Percentiles rank a stretch among this genome's conserved stretches.
These are phyloP conservation scores for Mycena chlorophos DNA, from an alignment of 768 basidiomycete genomes.

Conservation along the genomic window DNA sequence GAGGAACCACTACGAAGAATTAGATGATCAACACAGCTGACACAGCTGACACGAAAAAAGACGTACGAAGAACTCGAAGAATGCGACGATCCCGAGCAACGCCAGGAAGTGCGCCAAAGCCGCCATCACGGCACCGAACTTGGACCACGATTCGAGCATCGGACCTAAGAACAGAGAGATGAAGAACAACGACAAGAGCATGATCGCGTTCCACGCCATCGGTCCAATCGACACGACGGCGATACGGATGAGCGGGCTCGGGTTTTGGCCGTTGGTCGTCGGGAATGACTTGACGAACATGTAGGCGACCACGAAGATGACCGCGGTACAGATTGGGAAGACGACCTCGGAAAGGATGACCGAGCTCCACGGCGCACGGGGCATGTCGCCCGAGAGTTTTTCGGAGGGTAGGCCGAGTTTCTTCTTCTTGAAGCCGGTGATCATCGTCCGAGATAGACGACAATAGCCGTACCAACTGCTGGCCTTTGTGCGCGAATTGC, in stretches of 20 bases:
- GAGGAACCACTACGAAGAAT: conserved; percentile 77
- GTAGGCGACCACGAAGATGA: conserved; percentile 80
- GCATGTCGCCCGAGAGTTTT: conserved; percentile 92
- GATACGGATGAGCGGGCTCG: conserved; percentile 90
- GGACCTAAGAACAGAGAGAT: conserved; percentile 91
- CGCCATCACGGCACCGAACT: conserved; percentile 94
- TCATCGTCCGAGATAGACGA: conserved; percentile 93
- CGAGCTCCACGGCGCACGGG: conserved; percentile 84
- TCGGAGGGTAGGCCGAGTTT: conserved; percentile 96
- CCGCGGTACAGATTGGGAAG: conserved; percentile 74
- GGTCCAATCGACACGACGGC: conserved; percentile 88
- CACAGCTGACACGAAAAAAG: conserved; percentile 33
- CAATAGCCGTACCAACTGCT: conserved; percentile 99
- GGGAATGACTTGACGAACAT: conserved; percentile 93
- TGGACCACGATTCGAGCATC: conserved; percentile 78
- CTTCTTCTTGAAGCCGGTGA: conserved; percentile 99
- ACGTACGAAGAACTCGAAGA: conserved; percentile 96
- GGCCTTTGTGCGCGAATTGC: conserved; percentile 93
- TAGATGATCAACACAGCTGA: conserved; percentile 20
- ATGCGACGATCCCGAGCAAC: conserved; percentile 78
- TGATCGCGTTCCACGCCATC: conserved; percentile 90
- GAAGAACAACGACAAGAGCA: conserved; percentile 85
- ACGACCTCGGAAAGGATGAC: conserved; percentile 85
- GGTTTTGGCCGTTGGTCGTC: conserved; percentile 57
- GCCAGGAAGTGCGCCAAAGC: conserved; percentile 80